These are phyloP conservation scores for Cercophora scortea DNA, from an alignment of 495 filamentous ascomycete genomes.

Conservation along the genomic window DNA sequence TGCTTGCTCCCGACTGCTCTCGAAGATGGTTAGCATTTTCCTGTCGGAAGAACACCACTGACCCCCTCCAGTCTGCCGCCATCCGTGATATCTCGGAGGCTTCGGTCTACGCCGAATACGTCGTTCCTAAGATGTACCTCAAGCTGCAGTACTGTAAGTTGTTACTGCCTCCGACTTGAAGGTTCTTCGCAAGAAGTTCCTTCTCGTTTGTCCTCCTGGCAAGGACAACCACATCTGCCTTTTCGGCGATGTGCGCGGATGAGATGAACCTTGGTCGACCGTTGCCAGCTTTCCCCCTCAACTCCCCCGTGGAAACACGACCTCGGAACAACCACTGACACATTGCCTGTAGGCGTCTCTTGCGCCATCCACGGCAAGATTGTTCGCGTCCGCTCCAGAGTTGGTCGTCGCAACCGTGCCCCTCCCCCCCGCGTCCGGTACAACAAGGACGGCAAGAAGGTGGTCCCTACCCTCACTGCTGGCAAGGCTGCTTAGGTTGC, in stretches of 20 bases:
- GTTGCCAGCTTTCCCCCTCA: slow-evolving; percentile 24
- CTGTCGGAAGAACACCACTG: too few relatives aligned
- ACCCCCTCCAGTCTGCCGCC: slow-evolving; percentile 58
- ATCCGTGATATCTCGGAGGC: slow-evolving; percentile 99
- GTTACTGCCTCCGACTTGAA: too few relatives aligned
- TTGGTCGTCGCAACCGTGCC: slow-evolving; percentile 96
- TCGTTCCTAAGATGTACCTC: slow-evolving; percentile 99
- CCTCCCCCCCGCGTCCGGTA: slow-evolving; percentile 94
- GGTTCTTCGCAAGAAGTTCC: slow-evolving; percentile 99
- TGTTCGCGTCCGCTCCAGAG: slow-evolving; percentile 97
- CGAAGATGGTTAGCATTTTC: too few relatives aligned
- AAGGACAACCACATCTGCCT: slow-evolving; percentile 24
- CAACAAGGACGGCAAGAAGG: slow-evolving; percentile 99
- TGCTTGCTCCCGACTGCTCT: too few relatives aligned
- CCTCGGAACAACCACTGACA: too few relatives aligned
- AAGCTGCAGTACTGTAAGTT: slow-evolving; percentile 94
- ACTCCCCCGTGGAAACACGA: too few relatives aligned
- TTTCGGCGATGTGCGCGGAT: slow-evolving; percentile 36
- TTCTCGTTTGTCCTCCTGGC: slow-evolving; percentile 47
- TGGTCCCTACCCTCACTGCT: slow-evolving; percentile 70
- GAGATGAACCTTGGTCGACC: slow-evolving; percentile 56
- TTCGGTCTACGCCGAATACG: slow-evolving; percentile 98
- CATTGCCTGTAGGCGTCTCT: slow-evolving; percentile 34
- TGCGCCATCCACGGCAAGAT: slow-evolving; percentile 99
- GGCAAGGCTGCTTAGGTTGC: slow-evolving; percentile 31